Conservation (phyloP, 768 basidiomycete species). For the Candolleomyces aberdarensis region DNA sequence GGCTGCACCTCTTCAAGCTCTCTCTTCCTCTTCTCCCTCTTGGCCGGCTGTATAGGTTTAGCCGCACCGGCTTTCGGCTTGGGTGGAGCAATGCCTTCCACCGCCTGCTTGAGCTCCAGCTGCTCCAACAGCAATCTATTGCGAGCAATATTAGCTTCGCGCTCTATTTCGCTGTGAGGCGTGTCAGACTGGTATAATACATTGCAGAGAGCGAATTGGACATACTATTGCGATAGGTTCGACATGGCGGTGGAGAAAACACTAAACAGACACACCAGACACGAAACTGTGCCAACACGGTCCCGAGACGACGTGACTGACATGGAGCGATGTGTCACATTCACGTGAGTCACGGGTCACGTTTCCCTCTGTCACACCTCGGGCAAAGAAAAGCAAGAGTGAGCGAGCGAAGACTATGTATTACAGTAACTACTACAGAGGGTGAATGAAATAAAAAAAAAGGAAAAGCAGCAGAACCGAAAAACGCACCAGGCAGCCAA, state of each 20-base stretch:
- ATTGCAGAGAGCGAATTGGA: neutral
- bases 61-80: conserved; percentile 41
- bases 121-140: conserved; percentile 73
- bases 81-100: conserved; percentile 43
- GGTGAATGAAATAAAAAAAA: too few relatives aligned
- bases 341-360: neutral
- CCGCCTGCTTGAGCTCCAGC: conserved; percentile 62
- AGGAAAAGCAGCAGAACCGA: too few relatives aligned
- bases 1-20: conserved; percentile 42
- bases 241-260: neutral
- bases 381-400: too few relatives aligned
- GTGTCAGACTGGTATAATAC: too few relatives aligned
- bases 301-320: too few relatives aligned
- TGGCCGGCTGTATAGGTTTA: conserved; percentile 61
- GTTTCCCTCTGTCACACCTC: neutral
- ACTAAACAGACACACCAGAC: neutral
- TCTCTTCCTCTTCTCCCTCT: conserved; percentile 50
- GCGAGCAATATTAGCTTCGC: conserved; percentile 78
- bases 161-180: conserved; percentile 54
- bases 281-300: too few relatives aligned
- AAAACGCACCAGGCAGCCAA: too few relatives aligned
- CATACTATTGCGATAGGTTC: conserved; percentile 9
- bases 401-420: too few relatives aligned
- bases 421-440: too few relatives aligned
- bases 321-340: neutral